Evolutionary conservation across 768 basidiomycete genomes (phyloP).

Genomic region (Suillus placidus): DNA sequence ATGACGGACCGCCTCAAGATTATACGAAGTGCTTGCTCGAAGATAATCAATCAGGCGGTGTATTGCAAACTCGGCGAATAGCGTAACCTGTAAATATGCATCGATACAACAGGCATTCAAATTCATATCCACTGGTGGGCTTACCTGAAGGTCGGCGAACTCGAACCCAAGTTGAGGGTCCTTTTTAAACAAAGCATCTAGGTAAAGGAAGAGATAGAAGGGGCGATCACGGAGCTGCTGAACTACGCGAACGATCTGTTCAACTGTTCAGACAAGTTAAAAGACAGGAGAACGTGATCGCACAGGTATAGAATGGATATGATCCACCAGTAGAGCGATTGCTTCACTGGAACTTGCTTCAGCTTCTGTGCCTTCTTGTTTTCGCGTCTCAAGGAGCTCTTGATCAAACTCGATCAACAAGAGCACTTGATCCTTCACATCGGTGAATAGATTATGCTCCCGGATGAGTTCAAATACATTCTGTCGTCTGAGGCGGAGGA

Average conservation of each 20-base stretch:
- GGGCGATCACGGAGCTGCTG: conserved; percentile 78
- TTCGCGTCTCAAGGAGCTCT: conserved; percentile 69
- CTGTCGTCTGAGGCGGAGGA: conserved; percentile 80
- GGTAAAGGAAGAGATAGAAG: conserved; percentile 88
- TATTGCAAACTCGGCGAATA: conserved; percentile 89
- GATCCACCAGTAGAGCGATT: conserved; percentile 86
- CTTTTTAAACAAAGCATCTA: conserved; percentile 86
- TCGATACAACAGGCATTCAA: conserved; percentile 1
- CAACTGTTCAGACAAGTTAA: conserved; percentile 3
- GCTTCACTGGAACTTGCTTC: conserved; percentile 66
- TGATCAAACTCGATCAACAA: conserved; percentile 94
- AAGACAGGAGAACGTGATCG: conserved; percentile 26
- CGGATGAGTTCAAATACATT: conserved; percentile 95
- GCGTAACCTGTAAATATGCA: conserved; percentile 59
- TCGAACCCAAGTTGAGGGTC: conserved; percentile 79
- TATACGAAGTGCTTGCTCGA: conserved; percentile 89
- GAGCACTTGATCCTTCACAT: conserved; percentile 91
- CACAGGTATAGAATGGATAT: conserved; percentile 95
- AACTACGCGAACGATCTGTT: conserved; percentile 83
- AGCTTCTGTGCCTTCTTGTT: conserved; percentile 42
- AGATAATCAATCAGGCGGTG: conserved; percentile 86
- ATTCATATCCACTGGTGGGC: conserved; percentile 10
- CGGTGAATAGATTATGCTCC: conserved; percentile 92
- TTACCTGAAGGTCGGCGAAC: conserved; percentile 86
- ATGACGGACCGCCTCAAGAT: conserved; percentile 69